These are phyloP conservation scores for Arthrobotrys iridis DNA, from an alignment of 2,329 filamentous ascomycete genomes.

Conservation along the genomic window DNA sequence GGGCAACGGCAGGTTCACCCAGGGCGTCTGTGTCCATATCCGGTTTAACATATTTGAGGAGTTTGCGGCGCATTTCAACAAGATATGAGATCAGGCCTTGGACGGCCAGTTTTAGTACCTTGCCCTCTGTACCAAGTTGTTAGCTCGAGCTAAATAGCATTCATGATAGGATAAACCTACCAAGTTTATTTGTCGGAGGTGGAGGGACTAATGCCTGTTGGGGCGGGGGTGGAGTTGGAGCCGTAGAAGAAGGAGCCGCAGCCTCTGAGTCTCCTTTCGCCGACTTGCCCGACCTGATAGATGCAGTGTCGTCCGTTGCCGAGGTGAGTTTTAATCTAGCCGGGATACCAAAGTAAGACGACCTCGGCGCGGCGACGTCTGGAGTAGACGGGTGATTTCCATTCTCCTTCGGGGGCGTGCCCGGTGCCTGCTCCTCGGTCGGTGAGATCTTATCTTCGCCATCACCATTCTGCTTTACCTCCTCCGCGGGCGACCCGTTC, in stretches of 20 bases:
- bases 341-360: conserved; percentile 41
- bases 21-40: conserved; percentile 69
- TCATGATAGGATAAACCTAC: neutral
- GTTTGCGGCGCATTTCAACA: conserved; percentile 75
- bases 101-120: conserved; percentile 83
- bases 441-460: conserved; percentile 64
- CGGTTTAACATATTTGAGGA: conserved; percentile 58
- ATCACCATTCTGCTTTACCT: conserved; percentile 64
- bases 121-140: conserved; percentile 69
- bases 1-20: conserved; percentile 65
- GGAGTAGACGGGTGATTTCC: conserved; percentile 34
- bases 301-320: conserved; percentile 24
- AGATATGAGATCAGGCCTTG: conserved; percentile 86
- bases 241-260: conserved; percentile 1
- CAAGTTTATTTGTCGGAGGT: conserved; percentile 28
- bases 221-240: conserved; percentile 18
- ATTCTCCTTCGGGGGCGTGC: conserved; percentile 47
- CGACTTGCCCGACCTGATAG: conserved; percentile 39
- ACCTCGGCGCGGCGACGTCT: conserved; percentile 20
- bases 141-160: neutral
- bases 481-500: conserved; percentile 57
- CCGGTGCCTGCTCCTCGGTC: conserved; percentile 64
- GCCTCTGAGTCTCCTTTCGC: conserved; percentile 32
- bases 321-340: conserved; percentile 36
- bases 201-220: conserved; percentile 1